Percentiles rank a stretch among this genome's conserved stretches.
Conservation (phyloP, 2,329 filamentous ascomycete genomes). For the Alternaria postmessia region DNA sequence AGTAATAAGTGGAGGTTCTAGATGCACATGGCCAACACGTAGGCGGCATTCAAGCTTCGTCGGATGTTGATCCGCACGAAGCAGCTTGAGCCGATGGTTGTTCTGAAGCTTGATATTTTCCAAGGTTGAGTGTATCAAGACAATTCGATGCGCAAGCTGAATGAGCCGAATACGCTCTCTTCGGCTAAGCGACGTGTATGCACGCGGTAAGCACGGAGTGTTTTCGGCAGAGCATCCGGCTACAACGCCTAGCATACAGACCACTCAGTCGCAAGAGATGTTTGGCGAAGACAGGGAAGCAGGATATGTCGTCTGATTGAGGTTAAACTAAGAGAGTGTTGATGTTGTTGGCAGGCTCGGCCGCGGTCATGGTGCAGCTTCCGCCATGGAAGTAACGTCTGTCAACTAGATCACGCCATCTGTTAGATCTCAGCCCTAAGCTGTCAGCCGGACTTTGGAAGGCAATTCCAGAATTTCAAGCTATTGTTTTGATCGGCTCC, state of each 20-base stretch:
- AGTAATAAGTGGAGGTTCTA: not conserved
- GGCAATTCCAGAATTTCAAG: not conserved
- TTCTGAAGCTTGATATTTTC: conserved; percentile 1
- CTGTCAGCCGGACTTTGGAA: not conserved
- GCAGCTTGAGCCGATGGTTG: not conserved
- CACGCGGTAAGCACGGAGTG: not conserved
- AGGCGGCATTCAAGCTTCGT: not conserved
- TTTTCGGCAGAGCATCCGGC: not conserved
- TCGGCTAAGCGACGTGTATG: not conserved
- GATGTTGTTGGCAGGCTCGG: not conserved
- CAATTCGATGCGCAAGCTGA: not conserved
- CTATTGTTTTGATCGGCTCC: not conserved
- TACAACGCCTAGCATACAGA: not conserved
- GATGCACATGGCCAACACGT: not conserved
- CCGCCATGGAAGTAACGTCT: not conserved
- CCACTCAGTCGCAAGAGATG: not conserved
- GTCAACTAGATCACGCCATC: not conserved
- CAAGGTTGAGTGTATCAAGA: not conserved
- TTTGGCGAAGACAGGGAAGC: not conserved
- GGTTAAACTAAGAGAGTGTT: not conserved
- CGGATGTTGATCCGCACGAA: not conserved
- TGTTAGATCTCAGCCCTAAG: not conserved
- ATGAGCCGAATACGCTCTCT: not conserved
- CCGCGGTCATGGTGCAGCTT: conserved; percentile 4
- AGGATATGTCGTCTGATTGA: not conserved